phyloP scores from a whole-genome alignment of 352 stramenopile species.

The Globisporangium okanoganense region DNA sequence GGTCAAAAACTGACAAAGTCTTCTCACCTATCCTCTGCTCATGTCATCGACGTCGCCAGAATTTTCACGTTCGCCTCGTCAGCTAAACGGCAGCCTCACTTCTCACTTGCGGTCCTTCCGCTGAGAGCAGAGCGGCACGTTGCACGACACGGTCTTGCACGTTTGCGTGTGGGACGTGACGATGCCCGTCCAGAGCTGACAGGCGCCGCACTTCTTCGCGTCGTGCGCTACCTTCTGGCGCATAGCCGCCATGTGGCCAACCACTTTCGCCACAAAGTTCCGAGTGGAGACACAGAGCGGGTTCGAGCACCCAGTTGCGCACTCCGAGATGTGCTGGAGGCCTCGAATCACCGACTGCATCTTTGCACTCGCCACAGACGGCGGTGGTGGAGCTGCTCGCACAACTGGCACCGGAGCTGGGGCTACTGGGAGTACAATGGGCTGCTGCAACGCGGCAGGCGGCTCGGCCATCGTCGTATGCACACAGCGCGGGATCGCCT shows the following conservation, averaged over 20 bases:
- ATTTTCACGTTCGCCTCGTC: too few relatives aligned
- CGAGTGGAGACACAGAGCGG: conserved; percentile 50
- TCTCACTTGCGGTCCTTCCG: conserved; percentile 13
- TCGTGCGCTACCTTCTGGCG: conserved; percentile 23
- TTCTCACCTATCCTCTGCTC: neutral
- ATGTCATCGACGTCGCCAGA: neutral
- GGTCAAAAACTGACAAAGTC: conserved; percentile 11
- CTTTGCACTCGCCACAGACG: conserved; percentile 23
- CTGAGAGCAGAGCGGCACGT: conserved; percentile 36
- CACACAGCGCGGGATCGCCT: conserved; percentile 13
- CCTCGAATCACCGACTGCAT: conserved; percentile 58
- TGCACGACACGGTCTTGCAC: conserved; percentile 23
- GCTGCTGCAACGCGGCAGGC: conserved; percentile 3
- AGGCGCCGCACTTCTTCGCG: conserved; percentile 39
- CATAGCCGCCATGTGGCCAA: conserved; percentile 27
- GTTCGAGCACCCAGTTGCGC: conserved; percentile 36
- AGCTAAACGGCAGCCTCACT: neutral
- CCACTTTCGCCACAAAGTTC: conserved; percentile 56
- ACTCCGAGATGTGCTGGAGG: conserved; percentile 40
- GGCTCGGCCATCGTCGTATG: conserved; percentile 14
- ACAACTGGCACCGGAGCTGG: neutral
- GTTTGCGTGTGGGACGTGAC: conserved; percentile 26
- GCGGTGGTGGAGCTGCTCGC: conserved; percentile 4
- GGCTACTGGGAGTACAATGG: too few relatives aligned
- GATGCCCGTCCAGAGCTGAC: conserved; percentile 52